A percentile compares a stretch with the other conserved stretches of the same genome.
These are phyloP conservation scores for Yamadazyma dendronema DNA, from an alignment of 1,139 yeast genomes.

Conservation along the genomic window DNA sequence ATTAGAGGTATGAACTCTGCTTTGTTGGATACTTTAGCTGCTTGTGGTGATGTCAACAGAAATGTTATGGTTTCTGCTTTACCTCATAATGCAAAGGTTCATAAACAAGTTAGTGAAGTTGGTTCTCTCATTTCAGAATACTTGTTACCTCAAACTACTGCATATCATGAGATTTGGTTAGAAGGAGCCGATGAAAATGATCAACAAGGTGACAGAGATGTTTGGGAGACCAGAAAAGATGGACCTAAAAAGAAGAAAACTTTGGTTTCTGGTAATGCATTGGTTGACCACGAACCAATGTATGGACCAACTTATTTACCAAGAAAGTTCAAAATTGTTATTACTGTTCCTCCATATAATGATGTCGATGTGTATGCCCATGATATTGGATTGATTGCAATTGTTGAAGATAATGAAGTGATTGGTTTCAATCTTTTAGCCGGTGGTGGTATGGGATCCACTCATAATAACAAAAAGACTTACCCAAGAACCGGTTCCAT, in stretches of 20 bases:
- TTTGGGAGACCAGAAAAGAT: constrained; percentile 70
- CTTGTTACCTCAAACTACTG: constrained; percentile 86
- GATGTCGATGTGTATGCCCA: constrained; percentile 97
- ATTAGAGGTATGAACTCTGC: constrained; percentile 91
- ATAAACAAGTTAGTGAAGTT: constrained; percentile 63
- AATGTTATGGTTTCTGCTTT: constrained; percentile 90
- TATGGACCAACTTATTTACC: constrained; percentile 89
- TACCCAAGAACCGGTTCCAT: constrained; percentile 92
- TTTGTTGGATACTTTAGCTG: constrained; percentile 91
- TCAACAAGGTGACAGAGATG: constrained; percentile 60
- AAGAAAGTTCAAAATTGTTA: constrained; percentile 92
- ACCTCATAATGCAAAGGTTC: constrained; percentile 82
- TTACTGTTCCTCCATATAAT: constrained; percentile 94
- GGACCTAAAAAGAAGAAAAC: constrained; percentile 82
- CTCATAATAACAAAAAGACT: constrained; percentile 95
- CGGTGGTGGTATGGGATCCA: constrained; percentile 99
- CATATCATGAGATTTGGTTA: constrained; percentile 96
- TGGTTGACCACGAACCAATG: constrained; percentile 82
- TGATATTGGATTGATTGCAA: constrained; percentile 90
- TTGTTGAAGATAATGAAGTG: constrained; percentile 65
- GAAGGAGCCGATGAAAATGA: constrained; percentile 82
- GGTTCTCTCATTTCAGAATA: constrained; percentile 75
- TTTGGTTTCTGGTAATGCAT: constrained; percentile 83
- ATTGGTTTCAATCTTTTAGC: constrained; percentile 84
- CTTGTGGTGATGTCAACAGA: constrained; percentile 98